Percentiles rank a stretch among this genome's conserved stretches.
Evolutionary conservation across 192 early-diverging fungal genomes (phyloP).

Genomic region (Backusella liffmaniae): DNA sequence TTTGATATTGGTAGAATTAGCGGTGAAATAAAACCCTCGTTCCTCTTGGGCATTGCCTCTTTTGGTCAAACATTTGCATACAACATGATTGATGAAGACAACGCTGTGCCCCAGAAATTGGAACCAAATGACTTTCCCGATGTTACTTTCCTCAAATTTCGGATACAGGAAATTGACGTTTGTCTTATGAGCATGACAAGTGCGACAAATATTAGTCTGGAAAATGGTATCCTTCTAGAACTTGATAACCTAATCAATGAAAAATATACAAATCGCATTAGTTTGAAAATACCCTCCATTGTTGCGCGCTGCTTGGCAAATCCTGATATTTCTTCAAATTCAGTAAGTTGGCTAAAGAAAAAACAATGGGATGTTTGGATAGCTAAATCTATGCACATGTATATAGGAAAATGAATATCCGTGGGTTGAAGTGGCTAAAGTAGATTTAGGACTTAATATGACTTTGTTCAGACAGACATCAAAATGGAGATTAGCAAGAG

Average conservation of each 20-base stretch:
- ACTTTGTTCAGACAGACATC: conserved; percentile 55
- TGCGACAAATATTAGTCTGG: conserved; percentile 50
- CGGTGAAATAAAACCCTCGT: conserved; percentile 65
- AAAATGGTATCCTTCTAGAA: conserved; percentile 60
- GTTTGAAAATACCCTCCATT: conserved; percentile 60
- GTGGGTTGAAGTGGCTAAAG: conserved; percentile 70
- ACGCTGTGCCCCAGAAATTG: conserved; percentile 52
- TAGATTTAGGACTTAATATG: conserved; percentile 54
- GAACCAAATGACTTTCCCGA: conserved; percentile 44
- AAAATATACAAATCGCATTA: conserved; percentile 51
- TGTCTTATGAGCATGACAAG: conserved; percentile 55
- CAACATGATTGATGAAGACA: conserved; percentile 67
- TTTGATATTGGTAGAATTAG: conserved; percentile 57
- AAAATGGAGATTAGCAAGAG: conserved; percentile 45
- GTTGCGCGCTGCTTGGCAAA: conserved; percentile 52
- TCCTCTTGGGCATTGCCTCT: conserved; percentile 48
- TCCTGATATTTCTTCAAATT: conserved; percentile 6
- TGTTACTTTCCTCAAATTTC: conserved; percentile 60
- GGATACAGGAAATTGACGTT: conserved; percentile 56
- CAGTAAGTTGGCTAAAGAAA: not conserved
- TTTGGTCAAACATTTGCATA: conserved; percentile 62
- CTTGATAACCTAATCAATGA: conserved; percentile 64
- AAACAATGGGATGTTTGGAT: not conserved
- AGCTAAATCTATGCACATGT: not conserved
- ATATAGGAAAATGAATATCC: conserved; percentile 25